Base-by-base conservation (phyloP, 371 early-diverging fungal species). In the Homolaphlyctis polyrhiza region DNA sequence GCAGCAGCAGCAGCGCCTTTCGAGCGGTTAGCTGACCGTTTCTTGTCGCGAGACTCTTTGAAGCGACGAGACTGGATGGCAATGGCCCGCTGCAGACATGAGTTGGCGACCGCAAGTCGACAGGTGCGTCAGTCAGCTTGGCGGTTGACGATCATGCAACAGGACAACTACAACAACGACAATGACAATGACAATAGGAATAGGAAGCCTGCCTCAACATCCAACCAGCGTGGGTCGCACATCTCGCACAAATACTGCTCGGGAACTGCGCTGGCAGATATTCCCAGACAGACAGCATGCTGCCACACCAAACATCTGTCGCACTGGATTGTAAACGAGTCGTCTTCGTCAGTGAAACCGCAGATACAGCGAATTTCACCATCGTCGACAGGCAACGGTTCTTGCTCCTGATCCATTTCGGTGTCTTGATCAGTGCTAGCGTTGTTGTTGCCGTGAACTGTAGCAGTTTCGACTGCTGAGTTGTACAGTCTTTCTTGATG, bases 311-410 rank as follows among this genome's bases (percentile, higher is more conserved):
- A 68, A 75, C 98, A 97, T 48, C 82, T 75, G 57, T 97, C 98
- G 74, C 98, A 97, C 66, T 96, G 95, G 48, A 99, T 93, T 1
- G 98, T 98, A 59, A 91, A 97, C 36, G 98, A 98, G 80, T 99
- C 99, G 76, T 99, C 99, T n/a, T n/a, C n/a, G 60, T 95, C 93
- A 35, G 85, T 84, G 57, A 83, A 87, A 32, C 86, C 87, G 78
- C 99, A 98, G 57, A 99, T 91, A 75, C 99, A 97, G 33, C 96
- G 90, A 70, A 99, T 93, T 23, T 90, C 81, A 5, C 91, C 94
- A 28, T 91, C 90, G 71, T 93, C 90, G 35, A 85, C 90, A 57
- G 78, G 11, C 39, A 39, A 11, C 39, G 8, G 39, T 18, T 18
- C 18, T 8, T n/a, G n/a, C n/a, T n/a, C n/a, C n/a, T n/a, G n/a